Evolutionary conservation across 441 rosid genomes (phyloP).

Genomic region (Pelargonium fulgidum): DNA sequence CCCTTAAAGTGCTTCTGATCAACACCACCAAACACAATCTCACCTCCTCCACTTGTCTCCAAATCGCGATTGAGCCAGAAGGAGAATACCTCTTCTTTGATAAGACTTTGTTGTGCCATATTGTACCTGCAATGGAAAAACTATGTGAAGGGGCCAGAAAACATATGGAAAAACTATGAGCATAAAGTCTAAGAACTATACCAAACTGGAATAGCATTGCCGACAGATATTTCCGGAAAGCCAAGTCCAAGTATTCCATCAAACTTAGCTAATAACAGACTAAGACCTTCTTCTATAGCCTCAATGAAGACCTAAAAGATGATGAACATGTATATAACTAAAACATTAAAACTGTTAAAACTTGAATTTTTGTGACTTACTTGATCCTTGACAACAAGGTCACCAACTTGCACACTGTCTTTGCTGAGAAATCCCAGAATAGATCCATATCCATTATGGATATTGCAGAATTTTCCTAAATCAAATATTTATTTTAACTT

Average conservation of each 20-base stretch:
- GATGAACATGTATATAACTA: neutral
- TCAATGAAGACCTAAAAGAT: constrained; percentile 54
- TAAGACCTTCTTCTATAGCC: constrained; percentile 56
- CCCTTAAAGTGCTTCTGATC: constrained; percentile 55
- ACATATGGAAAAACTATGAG: neutral
- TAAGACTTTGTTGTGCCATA: constrained; percentile 53
- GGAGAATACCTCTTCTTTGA: constrained; percentile 54
- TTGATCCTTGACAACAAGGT: constrained; percentile 56
- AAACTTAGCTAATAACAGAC: constrained; percentile 49
- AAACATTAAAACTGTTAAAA: constrained; percentile 5
- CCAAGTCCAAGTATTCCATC: constrained; percentile 87
- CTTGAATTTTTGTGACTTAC: constrained; percentile 25
- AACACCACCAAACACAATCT: constrained; percentile 79
- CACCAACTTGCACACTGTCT: constrained; percentile 63
- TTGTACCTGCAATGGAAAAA: constrained; percentile 51
- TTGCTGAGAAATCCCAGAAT: constrained; percentile 70
- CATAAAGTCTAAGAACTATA: constrained; percentile 15
- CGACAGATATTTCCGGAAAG: constrained; percentile 66
- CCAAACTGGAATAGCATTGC: constrained; percentile 63
- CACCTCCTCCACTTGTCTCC: constrained; percentile 47
- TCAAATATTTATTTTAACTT: neutral
- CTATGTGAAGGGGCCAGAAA: neutral
- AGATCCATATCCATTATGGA: constrained; percentile 66
- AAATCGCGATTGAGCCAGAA: constrained; percentile 69
- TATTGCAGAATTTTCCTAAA: constrained; percentile 47